Percentiles rank a stretch among this genome's conserved stretches.
phyloP scores from a whole-genome alignment of 495 filamentous ascomycete species.

The Bryoglossum gracile region DNA sequence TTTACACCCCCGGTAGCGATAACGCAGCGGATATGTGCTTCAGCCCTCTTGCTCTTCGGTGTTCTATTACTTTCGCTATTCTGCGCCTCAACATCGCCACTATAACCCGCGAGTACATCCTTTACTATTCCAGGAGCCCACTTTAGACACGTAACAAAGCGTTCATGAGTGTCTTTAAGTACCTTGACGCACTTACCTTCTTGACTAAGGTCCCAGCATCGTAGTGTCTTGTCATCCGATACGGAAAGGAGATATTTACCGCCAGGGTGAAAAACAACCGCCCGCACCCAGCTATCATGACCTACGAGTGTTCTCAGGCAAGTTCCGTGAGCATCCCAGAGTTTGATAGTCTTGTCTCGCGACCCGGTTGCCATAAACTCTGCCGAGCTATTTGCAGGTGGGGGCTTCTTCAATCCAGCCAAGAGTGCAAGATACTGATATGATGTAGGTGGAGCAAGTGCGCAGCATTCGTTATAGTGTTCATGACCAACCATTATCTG shows the following conservation, averaged over 20 bases:
- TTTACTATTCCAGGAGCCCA: slow-evolving; percentile 78
- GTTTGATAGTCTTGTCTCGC: slow-evolving; percentile 81
- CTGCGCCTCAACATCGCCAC: neutral
- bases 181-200: slow-evolving; percentile 84
- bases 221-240: slow-evolving; percentile 80
- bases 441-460: slow-evolving; percentile 71
- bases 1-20: slow-evolving; percentile 57
- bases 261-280: slow-evolving; percentile 80
- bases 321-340: slow-evolving; percentile 83
- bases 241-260: slow-evolving; percentile 85
- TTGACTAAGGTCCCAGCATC: slow-evolving; percentile 91
- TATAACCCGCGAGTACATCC: no score
- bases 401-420: slow-evolving; percentile 77
- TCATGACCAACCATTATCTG: slow-evolving; percentile 81
- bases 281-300: slow-evolving; percentile 94
- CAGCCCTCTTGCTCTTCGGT: slow-evolving; percentile 32
- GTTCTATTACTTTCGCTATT: slow-evolving; percentile 45
- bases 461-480: slow-evolving; percentile 80
- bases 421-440: slow-evolving; percentile 70
- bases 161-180: slow-evolving; percentile 67
- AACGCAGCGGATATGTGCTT: slow-evolving; percentile 49
- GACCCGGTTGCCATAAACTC: slow-evolving; percentile 89
- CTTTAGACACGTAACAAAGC: slow-evolving; percentile 77
- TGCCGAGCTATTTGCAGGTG: slow-evolving; percentile 59
- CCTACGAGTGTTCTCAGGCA: slow-evolving; percentile 79